Evolutionary conservation across 495 filamentous ascomycete species (phyloP).

Genomic region (Friedmanniomyces endolithicus): DNA sequence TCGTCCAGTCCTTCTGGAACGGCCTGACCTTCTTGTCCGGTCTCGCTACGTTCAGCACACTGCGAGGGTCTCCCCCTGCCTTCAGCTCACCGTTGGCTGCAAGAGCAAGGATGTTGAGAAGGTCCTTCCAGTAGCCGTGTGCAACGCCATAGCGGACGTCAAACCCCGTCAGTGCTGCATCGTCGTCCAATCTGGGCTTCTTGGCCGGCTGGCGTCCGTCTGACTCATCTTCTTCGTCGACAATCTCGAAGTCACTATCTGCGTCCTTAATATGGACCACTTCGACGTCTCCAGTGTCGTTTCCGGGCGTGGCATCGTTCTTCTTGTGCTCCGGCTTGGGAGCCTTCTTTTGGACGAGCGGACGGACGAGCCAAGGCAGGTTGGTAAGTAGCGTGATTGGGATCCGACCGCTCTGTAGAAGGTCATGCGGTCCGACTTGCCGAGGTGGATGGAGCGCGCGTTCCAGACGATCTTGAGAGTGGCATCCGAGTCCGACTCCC

Average conservation of each 20-base stretch:
- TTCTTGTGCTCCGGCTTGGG: slow-evolving; percentile 8
- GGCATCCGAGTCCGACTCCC: slow-evolving; percentile 30
- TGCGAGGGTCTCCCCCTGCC: slow-evolving; percentile 20
- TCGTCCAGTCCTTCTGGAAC: slow-evolving; percentile 21
- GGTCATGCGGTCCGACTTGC: slow-evolving; percentile 29
- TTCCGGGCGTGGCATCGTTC: slow-evolving; percentile 16
- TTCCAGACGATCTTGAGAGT: slow-evolving; percentile 42
- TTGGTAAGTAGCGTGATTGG: slow-evolving; percentile 35
- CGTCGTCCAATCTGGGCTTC: slow-evolving; percentile 13
- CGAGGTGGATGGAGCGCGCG: slow-evolving; percentile 39
- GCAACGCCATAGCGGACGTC: slow-evolving; percentile 31
- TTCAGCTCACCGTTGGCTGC: slow-evolving; percentile 29
- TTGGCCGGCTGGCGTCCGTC: slow-evolving; percentile 6
- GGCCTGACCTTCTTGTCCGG: slow-evolving; percentile 8
- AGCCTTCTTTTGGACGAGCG: slow-evolving; percentile 35
- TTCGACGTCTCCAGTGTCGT: slow-evolving; percentile 23
- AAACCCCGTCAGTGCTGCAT: slow-evolving; percentile 1
- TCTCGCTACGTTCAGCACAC: slow-evolving; percentile 27
- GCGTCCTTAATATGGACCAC: neutral
- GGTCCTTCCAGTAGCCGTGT: slow-evolving; percentile 41
- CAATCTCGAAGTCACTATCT: slow-evolving; percentile 22
- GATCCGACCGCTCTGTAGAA: slow-evolving; percentile 38
- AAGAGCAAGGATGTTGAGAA: slow-evolving; percentile 37
- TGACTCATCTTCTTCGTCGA: slow-evolving; percentile 17
- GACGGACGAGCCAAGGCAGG: slow-evolving; percentile 36